Evolutionary conservation across 192 early-diverging fungal genomes (phyloP), one percentile per base, ranked within the genome.

Genomic region (Phlyctochytrium arcticum): DNA sequence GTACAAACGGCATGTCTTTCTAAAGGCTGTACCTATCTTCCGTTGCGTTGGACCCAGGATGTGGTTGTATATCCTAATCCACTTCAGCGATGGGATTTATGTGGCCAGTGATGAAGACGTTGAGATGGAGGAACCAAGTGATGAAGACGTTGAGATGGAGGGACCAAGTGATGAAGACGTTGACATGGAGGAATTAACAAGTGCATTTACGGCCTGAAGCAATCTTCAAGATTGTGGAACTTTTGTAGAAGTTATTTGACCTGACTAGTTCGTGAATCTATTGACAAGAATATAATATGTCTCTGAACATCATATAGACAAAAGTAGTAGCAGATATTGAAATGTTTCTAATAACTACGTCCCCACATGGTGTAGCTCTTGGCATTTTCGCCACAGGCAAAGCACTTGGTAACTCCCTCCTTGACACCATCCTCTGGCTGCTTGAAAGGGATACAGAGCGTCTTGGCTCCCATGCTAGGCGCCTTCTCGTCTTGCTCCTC

Each of bases 381-480:
- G 24, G 79, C 83, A 49, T 75, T 65, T 17, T 76, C 57, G 27
- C 71, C 75, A 58, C 83, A 85, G 21, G 74, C 75, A 68, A 86
- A 86, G 73, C 96, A 99, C 84, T 94, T 94, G 33, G 92, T 92
- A 57, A 86, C 84, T 62, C 92, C 93, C 35, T 83, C 83, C 49
- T 88, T 74, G 46, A 98, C 83, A 53, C 84, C 89, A 48, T 96
- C 85, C 8, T 77, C 76, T 59, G 97, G 95, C 86, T 99, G 95
- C 48, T 87, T 80, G 70, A 91, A 91, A 26, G 97, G 97, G 75
- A 96, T 90, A 76, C 97, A 99, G 30, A 99, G 87, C 5, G 95
- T 94, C 78, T 99, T 99, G 62, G 97, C 97, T 56, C 97, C 97
- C 97, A 99, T 99, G 19, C 95, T 96, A 34, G 97, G 97, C 54